These are phyloP conservation scores for Vigna hirtella DNA, from an alignment of 306 rosid genomes.

Conservation along the genomic window DNA sequence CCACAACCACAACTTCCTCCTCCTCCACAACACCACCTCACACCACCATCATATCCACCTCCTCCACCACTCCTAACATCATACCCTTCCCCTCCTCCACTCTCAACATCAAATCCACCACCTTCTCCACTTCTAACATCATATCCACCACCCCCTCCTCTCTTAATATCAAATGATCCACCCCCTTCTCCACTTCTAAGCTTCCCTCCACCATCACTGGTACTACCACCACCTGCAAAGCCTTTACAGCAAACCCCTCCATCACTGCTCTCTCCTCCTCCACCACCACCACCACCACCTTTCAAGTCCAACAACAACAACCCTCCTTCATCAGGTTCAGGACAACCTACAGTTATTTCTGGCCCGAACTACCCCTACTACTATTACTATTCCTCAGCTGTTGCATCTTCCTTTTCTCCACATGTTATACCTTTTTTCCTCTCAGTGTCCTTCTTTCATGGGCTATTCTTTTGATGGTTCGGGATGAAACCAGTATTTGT, in stretches of 20 bases:
- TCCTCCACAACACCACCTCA: neutral
- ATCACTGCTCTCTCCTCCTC: slow-evolving; percentile 56
- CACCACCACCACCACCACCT: slow-evolving; percentile 54
- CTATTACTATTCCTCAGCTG: slow-evolving; percentile 57
- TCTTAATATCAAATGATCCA: slow-evolving; percentile 14
- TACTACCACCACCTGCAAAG: slow-evolving; percentile 26
- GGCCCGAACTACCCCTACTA: slow-evolving; percentile 59
- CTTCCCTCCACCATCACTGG: slow-evolving; percentile 42
- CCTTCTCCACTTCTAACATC: slow-evolving; percentile 41
- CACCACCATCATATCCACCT: slow-evolving; percentile 8
- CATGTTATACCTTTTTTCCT: slow-evolving; percentile 36
- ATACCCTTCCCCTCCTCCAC: slow-evolving; percentile 32
- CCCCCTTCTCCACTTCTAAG: slow-evolving; percentile 37
- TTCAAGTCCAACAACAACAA: slow-evolving; percentile 42
- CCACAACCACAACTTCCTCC: neutral
- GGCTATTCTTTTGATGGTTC: slow-evolving; percentile 44
- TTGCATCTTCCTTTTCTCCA: slow-evolving; percentile 47
- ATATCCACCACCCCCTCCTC: slow-evolving; percentile 30
- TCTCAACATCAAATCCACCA: slow-evolving; percentile 26
- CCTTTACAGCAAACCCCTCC: slow-evolving; percentile 42
- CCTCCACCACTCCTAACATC: slow-evolving; percentile 12
- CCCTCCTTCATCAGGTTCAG: slow-evolving; percentile 56
- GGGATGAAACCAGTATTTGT: neutral
- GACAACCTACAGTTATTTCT: slow-evolving; percentile 47
- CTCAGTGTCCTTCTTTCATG: slow-evolving; percentile 43